Evolutionary conservation across 257 asterid species (phyloP).

Genomic region (Solanum pimpinellifolium): DNA sequence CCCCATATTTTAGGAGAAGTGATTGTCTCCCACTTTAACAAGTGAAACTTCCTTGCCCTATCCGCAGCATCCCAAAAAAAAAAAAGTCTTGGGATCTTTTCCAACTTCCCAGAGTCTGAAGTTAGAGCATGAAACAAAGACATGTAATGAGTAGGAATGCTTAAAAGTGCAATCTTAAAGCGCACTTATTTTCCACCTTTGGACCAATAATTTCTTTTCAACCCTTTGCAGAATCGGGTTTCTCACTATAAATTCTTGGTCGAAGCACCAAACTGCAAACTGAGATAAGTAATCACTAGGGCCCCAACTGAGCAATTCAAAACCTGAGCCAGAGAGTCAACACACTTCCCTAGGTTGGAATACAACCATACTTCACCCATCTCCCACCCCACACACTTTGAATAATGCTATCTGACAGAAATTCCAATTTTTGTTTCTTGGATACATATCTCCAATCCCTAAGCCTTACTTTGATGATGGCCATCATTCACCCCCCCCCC

Average conservation of each 20-base stretch:
- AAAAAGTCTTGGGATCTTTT: not conserved
- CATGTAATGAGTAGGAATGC: not conserved
- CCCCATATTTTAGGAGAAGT: not conserved
- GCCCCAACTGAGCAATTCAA: not conserved
- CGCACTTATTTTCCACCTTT: not conserved
- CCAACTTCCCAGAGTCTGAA: not conserved
- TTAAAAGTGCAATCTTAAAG: not conserved
- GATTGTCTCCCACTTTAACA: not conserved
- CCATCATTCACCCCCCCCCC: not conserved
- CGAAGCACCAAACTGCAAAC: not conserved
- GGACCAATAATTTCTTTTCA: not conserved
- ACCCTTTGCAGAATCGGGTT: not conserved
- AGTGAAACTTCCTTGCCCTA: not conserved
- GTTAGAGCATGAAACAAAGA: not conserved
- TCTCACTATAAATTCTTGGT: not conserved
- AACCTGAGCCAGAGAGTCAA: not conserved
- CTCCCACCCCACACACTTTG: not conserved
- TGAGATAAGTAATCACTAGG: not conserved
- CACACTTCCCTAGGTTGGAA: not conserved
- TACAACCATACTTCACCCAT: not conserved
- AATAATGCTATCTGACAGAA: not conserved
- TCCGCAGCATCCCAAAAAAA: not conserved
- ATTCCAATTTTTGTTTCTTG: not conserved
- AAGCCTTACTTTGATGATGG: not conserved
- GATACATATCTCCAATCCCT: not conserved